These are phyloP conservation scores for Aaosphaeria arxii DNA, from an alignment of 2,329 filamentous ascomycete genomes.

Conservation along the genomic window DNA sequence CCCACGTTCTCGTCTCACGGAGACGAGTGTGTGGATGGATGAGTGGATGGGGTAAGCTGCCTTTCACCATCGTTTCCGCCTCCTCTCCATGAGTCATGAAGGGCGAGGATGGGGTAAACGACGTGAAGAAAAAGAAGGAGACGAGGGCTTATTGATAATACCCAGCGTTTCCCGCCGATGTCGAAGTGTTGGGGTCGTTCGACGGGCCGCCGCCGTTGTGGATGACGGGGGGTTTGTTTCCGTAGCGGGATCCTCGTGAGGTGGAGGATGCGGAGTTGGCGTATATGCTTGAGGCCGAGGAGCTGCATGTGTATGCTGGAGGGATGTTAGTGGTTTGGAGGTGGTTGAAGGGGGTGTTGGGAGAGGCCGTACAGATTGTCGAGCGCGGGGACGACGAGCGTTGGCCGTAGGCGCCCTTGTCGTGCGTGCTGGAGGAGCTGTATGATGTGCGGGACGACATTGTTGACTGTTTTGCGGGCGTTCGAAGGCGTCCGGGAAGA, in stretches of 20 bases:
- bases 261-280: conserved; percentile 14
- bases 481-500: conserved; percentile 7
- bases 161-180: conserved; percentile 22
- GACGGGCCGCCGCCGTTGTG: conserved; percentile 28
- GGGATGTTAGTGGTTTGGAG: too few relatives aligned
- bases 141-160: conserved; percentile 21
- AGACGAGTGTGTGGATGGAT: too few relatives aligned
- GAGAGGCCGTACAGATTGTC: conserved; percentile 3
- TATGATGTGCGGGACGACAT: conserved; percentile 27
- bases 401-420: conserved; percentile 14
- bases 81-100: neutral
- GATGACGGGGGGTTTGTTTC: conserved; percentile 21
- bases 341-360: too few relatives aligned
- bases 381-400: conserved; percentile 15
- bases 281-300: conserved; percentile 3
- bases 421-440: conserved; percentile 18
- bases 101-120: neutral
- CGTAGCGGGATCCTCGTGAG: conserved; percentile 21
- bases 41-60: too few relatives aligned
- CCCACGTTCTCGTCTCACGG: too few relatives aligned
- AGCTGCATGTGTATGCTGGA: neutral
- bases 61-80: too few relatives aligned
- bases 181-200: conserved; percentile 27
- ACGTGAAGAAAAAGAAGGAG: neutral
- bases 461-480: conserved; percentile 12